Percentiles rank a stretch among this genome's conserved stretches.
Conservation (phyloP, 306 rosid species). For the Malus orientalis region DNA sequence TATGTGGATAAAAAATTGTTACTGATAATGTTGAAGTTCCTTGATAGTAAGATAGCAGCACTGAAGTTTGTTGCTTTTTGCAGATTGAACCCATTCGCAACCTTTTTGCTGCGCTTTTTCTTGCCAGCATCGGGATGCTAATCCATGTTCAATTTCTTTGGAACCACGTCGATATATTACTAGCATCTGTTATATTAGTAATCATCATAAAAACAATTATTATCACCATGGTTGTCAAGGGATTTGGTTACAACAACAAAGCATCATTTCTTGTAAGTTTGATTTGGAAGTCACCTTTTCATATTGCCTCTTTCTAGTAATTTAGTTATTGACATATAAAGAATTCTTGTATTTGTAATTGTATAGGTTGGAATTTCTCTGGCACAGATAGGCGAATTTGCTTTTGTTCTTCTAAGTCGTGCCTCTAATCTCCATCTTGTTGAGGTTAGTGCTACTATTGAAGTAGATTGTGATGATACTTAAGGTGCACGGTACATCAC, state of each 20-base stretch:
- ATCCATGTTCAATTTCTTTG: slow-evolving; percentile 98
- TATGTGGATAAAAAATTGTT: background rate
- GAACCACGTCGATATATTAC: slow-evolving; percentile 92
- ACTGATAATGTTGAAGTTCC: background rate
- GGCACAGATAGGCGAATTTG: slow-evolving; percentile 96
- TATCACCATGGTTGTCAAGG: slow-evolving; percentile 80
- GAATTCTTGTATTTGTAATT: slow-evolving; percentile 35
- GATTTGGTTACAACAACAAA: slow-evolving; percentile 89
- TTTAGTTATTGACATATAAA: background rate
- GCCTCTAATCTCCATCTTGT: slow-evolving; percentile 97
- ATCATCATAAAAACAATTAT: slow-evolving; percentile 72
- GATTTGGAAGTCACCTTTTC: background rate
- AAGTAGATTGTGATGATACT: too few relatives aligned
- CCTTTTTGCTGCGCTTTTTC: slow-evolving; percentile 92
- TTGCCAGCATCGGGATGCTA: slow-evolving; percentile 99
- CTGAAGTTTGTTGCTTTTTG: slow-evolving; percentile 19
- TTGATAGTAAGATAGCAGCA: background rate
- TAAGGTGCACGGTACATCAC: background rate
- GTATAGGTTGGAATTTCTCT: slow-evolving; percentile 93
- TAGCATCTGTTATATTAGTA: slow-evolving; percentile 94
- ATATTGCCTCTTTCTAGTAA: background rate
- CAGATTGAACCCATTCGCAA: slow-evolving; percentile 99
- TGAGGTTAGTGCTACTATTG: slow-evolving; percentile 50
- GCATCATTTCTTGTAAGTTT: slow-evolving; percentile 81
- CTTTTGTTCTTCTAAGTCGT: slow-evolving; percentile 98